phyloP scores from a whole-genome alignment of 2,329 filamentous ascomycete species.

The Exophiala aquamarina region DNA sequence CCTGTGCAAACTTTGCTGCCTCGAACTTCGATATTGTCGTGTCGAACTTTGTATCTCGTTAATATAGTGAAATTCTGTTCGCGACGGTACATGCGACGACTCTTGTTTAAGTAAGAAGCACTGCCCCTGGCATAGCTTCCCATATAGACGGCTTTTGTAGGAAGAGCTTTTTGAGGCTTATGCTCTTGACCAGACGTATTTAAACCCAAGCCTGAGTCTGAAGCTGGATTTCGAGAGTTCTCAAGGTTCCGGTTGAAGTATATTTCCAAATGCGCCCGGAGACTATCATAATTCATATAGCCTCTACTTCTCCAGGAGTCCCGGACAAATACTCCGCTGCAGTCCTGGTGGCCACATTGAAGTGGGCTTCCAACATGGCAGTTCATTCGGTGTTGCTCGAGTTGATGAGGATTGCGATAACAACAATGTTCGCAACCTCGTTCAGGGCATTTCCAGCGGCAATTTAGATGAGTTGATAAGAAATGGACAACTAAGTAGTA shows the following conservation, averaged over 20 bases:
- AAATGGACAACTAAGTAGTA: conserved; percentile 1
- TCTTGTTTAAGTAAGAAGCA: not conserved
- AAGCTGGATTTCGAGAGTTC: not conserved
- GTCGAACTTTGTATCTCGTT: not conserved
- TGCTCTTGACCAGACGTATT: not conserved
- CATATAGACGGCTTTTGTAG: not conserved
- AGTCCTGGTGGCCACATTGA: conserved; percentile 29
- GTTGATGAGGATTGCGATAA: conserved; percentile 4
- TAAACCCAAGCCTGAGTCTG: not conserved
- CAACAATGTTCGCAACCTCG: conserved; percentile 7
- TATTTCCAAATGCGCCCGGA: conserved; percentile 6
- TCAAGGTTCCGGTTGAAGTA: conserved; percentile 5
- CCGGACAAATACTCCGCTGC: conserved; percentile 25
- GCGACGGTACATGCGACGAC: not conserved
- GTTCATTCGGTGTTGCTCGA: conserved; percentile 3
- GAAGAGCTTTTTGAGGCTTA: not conserved
- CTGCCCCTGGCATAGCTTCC: not conserved
- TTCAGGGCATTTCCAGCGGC: conserved; percentile 6
- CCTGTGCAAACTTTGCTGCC: conserved; percentile 7
- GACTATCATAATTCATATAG: not conserved
- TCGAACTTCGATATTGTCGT: conserved; percentile 1
- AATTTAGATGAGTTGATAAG: conserved; percentile 1
- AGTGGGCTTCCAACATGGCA: conserved; percentile 4
- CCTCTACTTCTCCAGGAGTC: conserved; percentile 3
- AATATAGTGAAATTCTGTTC: conserved; percentile 1